phyloP scores from a whole-genome alignment of 108 stramenopile genomes.

The Conticribra weissflogii region DNA sequence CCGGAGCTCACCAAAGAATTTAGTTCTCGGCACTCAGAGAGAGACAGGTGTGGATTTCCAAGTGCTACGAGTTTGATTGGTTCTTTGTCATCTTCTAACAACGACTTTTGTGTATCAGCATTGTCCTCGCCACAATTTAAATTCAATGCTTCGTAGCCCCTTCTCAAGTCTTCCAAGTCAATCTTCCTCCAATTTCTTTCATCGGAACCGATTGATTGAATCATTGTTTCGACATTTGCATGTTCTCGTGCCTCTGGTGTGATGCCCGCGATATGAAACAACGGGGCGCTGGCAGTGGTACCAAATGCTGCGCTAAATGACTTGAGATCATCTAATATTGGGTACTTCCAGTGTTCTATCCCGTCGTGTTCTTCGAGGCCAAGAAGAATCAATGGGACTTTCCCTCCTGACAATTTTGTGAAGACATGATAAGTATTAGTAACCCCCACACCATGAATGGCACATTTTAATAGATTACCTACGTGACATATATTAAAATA shows the following conservation, averaged over 20 bases:
- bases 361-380: constrained; percentile 20
- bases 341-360: constrained; percentile 48
- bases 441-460: too few relatives aligned
- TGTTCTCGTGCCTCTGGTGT: constrained; percentile 72
- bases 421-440: neutral
- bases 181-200: constrained; percentile 24
- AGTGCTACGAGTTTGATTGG: constrained; percentile 68
- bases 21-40: constrained; percentile 62
- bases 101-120: neutral
- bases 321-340: constrained; percentile 76
- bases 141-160: constrained; percentile 39
- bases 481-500: too few relatives aligned
- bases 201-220: neutral
- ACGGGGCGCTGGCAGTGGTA: constrained; percentile 74
- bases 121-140: constrained; percentile 2
- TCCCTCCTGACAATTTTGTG: constrained; percentile 53
- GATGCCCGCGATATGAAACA: constrained; percentile 81
- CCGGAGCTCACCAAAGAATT: constrained; percentile 41
- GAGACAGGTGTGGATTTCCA: constrained; percentile 82
- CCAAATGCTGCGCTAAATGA: constrained; percentile 87
- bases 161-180: constrained; percentile 19
- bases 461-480: too few relatives aligned
- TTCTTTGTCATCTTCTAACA: constrained; percentile 5
- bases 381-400: constrained; percentile 66
- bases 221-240: constrained; percentile 19